These are phyloP conservation scores for Phialophora expanda DNA, from an alignment of 2,329 filamentous ascomycete genomes.

Conservation along the genomic window DNA sequence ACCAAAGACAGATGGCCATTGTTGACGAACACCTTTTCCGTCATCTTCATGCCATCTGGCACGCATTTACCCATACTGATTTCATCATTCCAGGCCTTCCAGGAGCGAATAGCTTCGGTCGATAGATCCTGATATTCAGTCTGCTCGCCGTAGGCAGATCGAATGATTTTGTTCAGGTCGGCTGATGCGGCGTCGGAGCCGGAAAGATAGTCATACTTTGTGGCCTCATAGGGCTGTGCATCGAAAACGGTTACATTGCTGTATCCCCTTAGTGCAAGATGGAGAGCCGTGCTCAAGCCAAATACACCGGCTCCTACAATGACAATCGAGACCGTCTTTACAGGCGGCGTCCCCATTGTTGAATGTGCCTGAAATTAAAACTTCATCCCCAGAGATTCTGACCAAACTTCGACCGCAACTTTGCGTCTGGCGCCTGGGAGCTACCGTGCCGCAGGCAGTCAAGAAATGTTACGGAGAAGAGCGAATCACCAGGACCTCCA, in stretches of 20 bases:
- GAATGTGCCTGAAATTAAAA: background rate
- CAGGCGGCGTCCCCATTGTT: slow-evolving; percentile 1
- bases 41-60: slow-evolving; percentile 47
- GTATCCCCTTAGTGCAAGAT: slow-evolving; percentile 51
- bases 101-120: slow-evolving; percentile 50
- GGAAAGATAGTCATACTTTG: slow-evolving; percentile 49
- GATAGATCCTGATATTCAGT: slow-evolving; percentile 56
- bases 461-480: background rate
- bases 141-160: slow-evolving; percentile 50
- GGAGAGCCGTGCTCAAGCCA: slow-evolving; percentile 54
- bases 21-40: slow-evolving; percentile 49
- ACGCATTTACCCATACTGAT: slow-evolving; percentile 42
- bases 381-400: background rate
- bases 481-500: background rate
- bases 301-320: slow-evolving; percentile 62
- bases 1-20: slow-evolving; percentile 44
- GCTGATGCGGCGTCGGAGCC: slow-evolving; percentile 54
- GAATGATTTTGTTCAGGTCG: slow-evolving; percentile 43
- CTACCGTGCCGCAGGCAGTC: too few species aligned
- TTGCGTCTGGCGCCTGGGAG: background rate
- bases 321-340: slow-evolving; percentile 26
- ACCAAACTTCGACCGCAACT: background rate
- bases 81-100: slow-evolving; percentile 55
- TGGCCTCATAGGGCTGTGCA: slow-evolving; percentile 51
- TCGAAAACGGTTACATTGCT: slow-evolving; percentile 57